Evolutionary conservation across 371 early-diverging fungal species (phyloP), one percentile per base, ranked within the genome.

Genomic region (Choanephora cucurbitarum): DNA sequence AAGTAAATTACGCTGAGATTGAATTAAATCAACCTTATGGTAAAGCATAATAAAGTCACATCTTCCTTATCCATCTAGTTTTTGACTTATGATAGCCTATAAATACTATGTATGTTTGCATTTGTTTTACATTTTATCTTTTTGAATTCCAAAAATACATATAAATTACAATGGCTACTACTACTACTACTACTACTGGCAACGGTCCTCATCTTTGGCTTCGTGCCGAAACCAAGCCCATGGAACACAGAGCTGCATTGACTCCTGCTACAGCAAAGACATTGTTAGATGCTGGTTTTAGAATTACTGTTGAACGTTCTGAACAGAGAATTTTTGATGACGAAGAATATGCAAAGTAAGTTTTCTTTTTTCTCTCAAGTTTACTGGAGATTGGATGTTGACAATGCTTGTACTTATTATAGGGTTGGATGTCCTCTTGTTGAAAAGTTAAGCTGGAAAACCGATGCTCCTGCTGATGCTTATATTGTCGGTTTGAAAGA

Each of bases 401-500:
- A 28, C 28, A 7, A 7, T 28, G 28, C 8, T 44, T 22, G 33
- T 49, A 47, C 19, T 40, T 18, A 40, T 37, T 23, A 47, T 15
- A 91, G 89, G 52, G 85, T 81, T 43, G 97, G 96, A 15, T 92
- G 91, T 73, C 80, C 78, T 44, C 58, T 98, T 52, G 96, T 89
- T 7, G 82, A 86, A 13, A 72, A 81, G 39, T 89, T 90, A 54
- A 79, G 86, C 42, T 96, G 97, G 97, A 80, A 87, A 73, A 83
- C 81, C 10, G 82, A 84, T 58, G 97, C 97, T 6, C 96, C 96
- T 46, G 49, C 70, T 14, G 91, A 93, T 57, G 91, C 95, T 18
- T 92, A 91, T 65, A 91, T 98, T 68, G 85, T 95, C 32, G 98
- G 95, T 28, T 85, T 98, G 56, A 98, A 98, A 84, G 98, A 98